A percentile compares a stretch with the other conserved stretches of the same genome.
These are phyloP conservation scores for Hymenoscyphus repandus DNA, from an alignment of 2,329 filamentous ascomycete species.

Conservation along the genomic window DNA sequence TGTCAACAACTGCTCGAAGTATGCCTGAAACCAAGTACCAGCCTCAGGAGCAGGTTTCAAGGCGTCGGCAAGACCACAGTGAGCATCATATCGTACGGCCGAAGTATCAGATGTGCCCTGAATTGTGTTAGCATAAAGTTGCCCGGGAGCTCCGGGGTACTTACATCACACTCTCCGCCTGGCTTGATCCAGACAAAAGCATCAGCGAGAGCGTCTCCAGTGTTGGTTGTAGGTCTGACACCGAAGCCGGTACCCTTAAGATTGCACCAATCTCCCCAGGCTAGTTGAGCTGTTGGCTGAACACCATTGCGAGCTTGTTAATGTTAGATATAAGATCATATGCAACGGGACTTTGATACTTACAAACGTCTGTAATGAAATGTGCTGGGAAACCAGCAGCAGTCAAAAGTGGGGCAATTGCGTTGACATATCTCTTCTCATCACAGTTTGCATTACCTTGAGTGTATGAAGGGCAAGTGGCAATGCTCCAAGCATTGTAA, in stretches of 20 bases:
- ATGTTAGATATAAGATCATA: conserved; percentile 1
- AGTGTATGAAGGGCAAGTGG: conserved; percentile 37
- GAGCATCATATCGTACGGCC: conserved; percentile 43
- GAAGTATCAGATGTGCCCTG: conserved; percentile 35
- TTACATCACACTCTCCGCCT: conserved; percentile 43
- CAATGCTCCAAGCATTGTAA: conserved; percentile 49
- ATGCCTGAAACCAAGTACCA: conserved; percentile 56
- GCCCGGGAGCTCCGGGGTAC: background rate
- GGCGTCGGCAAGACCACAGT: conserved; percentile 46
- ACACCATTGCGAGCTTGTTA: conserved; percentile 53
- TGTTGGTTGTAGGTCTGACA: conserved; percentile 56
- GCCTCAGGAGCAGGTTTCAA: conserved; percentile 64
- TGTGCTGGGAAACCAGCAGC: conserved; percentile 45
- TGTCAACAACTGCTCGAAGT: conserved; percentile 51
- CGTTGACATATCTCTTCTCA: conserved; percentile 47
- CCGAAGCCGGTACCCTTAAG: conserved; percentile 59
- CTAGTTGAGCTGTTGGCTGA: conserved; percentile 49
- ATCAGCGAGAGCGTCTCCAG: conserved; percentile 53
- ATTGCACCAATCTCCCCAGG: conserved; percentile 67
- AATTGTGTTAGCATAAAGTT: background rate
- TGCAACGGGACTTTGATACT: conserved; percentile 12
- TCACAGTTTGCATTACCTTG: conserved; percentile 45
- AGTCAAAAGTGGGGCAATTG: conserved; percentile 43
- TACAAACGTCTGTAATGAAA: conserved; percentile 50
- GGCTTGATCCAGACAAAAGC: conserved; percentile 70